phyloP scores from a whole-genome alignment of 108 stramenopile species.

The Cyclostephanos invisitatus region DNA sequence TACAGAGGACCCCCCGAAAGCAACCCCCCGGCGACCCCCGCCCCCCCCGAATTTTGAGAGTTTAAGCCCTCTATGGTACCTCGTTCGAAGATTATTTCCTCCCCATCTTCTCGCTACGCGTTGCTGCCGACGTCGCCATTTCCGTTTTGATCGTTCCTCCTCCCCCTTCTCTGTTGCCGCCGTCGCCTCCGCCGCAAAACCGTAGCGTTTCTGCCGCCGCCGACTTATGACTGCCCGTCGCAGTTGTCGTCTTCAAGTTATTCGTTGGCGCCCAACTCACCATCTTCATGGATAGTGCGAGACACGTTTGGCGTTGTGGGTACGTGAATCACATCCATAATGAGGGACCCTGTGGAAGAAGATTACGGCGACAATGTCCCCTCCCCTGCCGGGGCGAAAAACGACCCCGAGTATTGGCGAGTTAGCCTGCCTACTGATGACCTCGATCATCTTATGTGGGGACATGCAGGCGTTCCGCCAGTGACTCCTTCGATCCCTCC shows the following conservation, averaged over 20 bases:
- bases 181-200: too few species aligned
- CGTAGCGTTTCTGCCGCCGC: too few species aligned
- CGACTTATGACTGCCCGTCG: too few species aligned
- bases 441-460: conserved; percentile 11
- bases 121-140: too few species aligned
- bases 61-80: too few species aligned
- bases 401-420: conserved; percentile 7
- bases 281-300: neutral
- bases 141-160: too few species aligned
- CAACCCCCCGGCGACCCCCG: too few species aligned
- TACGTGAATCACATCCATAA: neutral
- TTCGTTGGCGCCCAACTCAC: neutral
- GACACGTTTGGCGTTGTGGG: neutral
- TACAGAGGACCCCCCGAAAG: too few species aligned
- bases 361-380: conserved; percentile 2
- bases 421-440: conserved; percentile 5
- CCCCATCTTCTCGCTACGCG: too few species aligned
- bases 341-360: neutral
- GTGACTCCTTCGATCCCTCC: neutral
- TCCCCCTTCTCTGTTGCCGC: too few species aligned
- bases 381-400: neutral
- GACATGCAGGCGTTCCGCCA: conserved; percentile 5
- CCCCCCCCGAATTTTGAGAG: too few species aligned
- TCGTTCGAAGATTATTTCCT: too few species aligned
- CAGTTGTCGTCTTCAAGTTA: neutral